Conservation (phyloP, 352 stramenopile genomes). For the Phytopythium cucurbitacearum region DNA sequence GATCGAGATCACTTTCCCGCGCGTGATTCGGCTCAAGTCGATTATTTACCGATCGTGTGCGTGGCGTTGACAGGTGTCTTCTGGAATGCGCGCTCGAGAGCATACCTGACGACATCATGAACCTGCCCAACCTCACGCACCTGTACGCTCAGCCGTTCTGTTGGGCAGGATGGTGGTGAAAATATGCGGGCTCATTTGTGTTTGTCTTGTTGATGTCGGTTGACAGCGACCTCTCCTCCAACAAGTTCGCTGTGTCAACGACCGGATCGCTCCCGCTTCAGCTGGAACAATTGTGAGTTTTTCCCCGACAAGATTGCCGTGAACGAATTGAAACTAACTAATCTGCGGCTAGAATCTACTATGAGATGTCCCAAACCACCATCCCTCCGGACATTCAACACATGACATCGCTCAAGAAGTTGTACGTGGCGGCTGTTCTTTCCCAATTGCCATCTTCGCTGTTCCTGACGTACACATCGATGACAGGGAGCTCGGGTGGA, state of each 20-base stretch:
- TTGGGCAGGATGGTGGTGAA: not conserved
- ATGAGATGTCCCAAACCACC: conserved; percentile 4
- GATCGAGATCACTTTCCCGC: not conserved
- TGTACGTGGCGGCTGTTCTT: conserved; percentile 10
- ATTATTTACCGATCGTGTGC: not conserved
- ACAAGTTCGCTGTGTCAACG: conserved; percentile 14
- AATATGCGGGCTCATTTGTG: not conserved
- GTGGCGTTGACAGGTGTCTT: not conserved
- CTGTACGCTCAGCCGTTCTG: conserved; percentile 13
- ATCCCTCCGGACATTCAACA: conserved; percentile 12
- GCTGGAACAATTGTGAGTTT: conserved; percentile 16
- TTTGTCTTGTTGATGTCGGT: not conserved
- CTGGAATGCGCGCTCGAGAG: conserved; percentile 13
- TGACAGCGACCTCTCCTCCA: conserved; percentile 17
- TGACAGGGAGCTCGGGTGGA: conserved; percentile 30
- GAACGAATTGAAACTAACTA: not conserved
- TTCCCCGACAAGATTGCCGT: not conserved
- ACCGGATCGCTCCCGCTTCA: conserved; percentile 13
- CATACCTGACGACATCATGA: conserved; percentile 23
- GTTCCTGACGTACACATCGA: not conserved
- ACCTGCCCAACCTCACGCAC: conserved; percentile 25
- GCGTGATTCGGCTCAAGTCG: not conserved
- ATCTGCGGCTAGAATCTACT: conserved; percentile 4
- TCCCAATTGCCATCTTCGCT: not conserved
- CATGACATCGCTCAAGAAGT: conserved; percentile 15